Percentiles rank a stretch among this genome's conserved stretches.
Evolutionary conservation across 2,329 filamentous ascomycete genomes (phyloP).

Genomic region (Dothistroma septosporum): DNA sequence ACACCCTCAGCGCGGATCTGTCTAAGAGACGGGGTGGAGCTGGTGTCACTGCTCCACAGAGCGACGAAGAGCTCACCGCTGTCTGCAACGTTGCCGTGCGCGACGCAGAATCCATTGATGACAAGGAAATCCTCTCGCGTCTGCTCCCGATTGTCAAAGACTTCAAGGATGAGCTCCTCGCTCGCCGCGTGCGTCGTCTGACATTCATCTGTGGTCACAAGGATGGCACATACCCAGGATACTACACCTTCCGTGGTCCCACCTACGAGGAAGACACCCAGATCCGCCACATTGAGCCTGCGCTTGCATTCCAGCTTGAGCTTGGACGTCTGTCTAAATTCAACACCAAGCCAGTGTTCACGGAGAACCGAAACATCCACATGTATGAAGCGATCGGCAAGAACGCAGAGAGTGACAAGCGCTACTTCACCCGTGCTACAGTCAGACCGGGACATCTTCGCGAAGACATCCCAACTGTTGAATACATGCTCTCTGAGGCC

Average conservation of each 20-base stretch:
- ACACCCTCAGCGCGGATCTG: slow-evolving; percentile 64
- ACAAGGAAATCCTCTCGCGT: slow-evolving; percentile 72
- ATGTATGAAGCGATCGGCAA: slow-evolving; percentile 97
- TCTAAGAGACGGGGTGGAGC: slow-evolving; percentile 61
- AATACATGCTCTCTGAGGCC: slow-evolving; percentile 96
- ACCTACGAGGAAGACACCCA: slow-evolving; percentile 84
- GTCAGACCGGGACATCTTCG: slow-evolving; percentile 90
- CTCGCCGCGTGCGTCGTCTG: slow-evolving; percentile 78
- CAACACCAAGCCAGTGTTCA: slow-evolving; percentile 97
- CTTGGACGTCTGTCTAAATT: slow-evolving; percentile 92
- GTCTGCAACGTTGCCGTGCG: slow-evolving; percentile 90
- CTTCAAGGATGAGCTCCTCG: slow-evolving; percentile 76
- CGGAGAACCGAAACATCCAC: slow-evolving; percentile 98
- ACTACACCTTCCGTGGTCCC: slow-evolving; percentile 97
- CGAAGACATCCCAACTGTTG: slow-evolving; percentile 96
- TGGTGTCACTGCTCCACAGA: slow-evolving; percentile 50
- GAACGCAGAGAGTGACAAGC: slow-evolving; percentile 91
- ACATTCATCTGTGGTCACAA: slow-evolving; percentile 96
- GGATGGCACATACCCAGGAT: slow-evolving; percentile 90
- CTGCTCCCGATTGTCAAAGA: slow-evolving; percentile 72
- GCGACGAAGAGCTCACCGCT: slow-evolving; percentile 74
- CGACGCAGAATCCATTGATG: slow-evolving; percentile 78
- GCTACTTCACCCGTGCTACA: slow-evolving; percentile 95
- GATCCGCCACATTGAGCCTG: slow-evolving; percentile 95
- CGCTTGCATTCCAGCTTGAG: slow-evolving; percentile 97